Evolutionary conservation across 2,329 filamentous ascomycete genomes (phyloP).

Genomic region (Aureobasidium sp.): DNA sequence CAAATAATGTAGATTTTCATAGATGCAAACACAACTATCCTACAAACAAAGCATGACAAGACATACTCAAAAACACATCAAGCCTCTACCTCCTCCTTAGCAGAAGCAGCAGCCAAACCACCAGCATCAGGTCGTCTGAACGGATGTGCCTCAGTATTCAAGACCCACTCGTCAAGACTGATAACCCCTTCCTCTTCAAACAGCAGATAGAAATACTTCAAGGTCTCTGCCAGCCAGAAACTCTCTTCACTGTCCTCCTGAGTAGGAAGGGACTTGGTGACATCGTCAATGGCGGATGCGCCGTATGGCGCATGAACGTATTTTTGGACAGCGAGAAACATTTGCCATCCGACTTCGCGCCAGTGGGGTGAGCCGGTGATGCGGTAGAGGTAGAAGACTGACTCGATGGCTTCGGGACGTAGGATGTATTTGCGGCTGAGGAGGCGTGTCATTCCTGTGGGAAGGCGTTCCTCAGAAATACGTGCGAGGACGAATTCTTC

Average conservation of each 20-base stretch:
- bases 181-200: slow-evolving; percentile 62
- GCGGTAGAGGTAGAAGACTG: slow-evolving; percentile 83
- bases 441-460: slow-evolving; percentile 35
- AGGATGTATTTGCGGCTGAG: slow-evolving; percentile 34
- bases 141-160: slow-evolving; percentile 52
- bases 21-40: no score
- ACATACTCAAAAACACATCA: no score
- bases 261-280: slow-evolving; percentile 39
- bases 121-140: slow-evolving; percentile 32
- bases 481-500: slow-evolving; percentile 27
- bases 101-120: neutral
- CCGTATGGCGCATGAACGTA: slow-evolving; percentile 60
- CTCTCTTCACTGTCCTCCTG: slow-evolving; percentile 68
- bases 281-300: slow-evolving; percentile 63
- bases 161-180: slow-evolving; percentile 61
- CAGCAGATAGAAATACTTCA: slow-evolving; percentile 87
- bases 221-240: slow-evolving; percentile 80
- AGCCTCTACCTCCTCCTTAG: neutral
- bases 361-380: slow-evolving; percentile 71
- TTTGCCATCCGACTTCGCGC: slow-evolving; percentile 77
- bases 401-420: slow-evolving; percentile 75
- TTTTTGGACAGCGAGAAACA: slow-evolving; percentile 67
- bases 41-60: no score
- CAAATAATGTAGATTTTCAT: no score
- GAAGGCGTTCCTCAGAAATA: slow-evolving; percentile 35